phyloP scores from a whole-genome alignment of 2,329 filamentous ascomycete genomes.

The Fusarium agapanthi region DNA sequence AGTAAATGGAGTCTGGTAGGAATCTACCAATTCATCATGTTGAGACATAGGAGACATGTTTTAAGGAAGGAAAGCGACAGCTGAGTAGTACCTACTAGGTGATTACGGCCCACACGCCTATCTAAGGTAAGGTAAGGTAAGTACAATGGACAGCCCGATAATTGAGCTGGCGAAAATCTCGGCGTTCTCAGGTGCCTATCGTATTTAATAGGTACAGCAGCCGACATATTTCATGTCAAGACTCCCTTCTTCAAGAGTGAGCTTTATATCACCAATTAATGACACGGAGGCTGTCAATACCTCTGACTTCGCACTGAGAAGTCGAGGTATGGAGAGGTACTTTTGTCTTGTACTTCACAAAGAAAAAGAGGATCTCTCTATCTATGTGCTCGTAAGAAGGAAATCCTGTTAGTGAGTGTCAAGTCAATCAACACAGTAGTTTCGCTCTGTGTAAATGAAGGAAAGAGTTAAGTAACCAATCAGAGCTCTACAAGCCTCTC shows the following conservation, averaged over 20 bases:
- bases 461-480: conserved; percentile 9
- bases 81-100: background rate
- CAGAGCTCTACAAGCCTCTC: background rate
- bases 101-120: background rate
- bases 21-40: background rate
- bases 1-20: background rate
- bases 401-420: background rate
- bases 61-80: background rate
- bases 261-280: background rate
- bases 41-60: too few relatives aligned
- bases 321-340: background rate
- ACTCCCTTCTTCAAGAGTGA: background rate
- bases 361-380: background rate
- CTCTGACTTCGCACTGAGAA: background rate
- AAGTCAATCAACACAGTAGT: background rate
- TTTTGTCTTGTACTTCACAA: background rate
- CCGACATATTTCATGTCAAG: background rate
- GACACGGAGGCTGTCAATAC: background rate
- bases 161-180: background rate
- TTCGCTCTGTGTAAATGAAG: background rate
- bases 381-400: background rate
- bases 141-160: background rate
- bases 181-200: background rate
- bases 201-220: background rate
- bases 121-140: background rate